A percentile compares a stretch with the other conserved stretches of the same genome.
Evolutionary conservation across 495 filamentous ascomycete species (phyloP).

Genomic region (Trichoderma gamsii): DNA sequence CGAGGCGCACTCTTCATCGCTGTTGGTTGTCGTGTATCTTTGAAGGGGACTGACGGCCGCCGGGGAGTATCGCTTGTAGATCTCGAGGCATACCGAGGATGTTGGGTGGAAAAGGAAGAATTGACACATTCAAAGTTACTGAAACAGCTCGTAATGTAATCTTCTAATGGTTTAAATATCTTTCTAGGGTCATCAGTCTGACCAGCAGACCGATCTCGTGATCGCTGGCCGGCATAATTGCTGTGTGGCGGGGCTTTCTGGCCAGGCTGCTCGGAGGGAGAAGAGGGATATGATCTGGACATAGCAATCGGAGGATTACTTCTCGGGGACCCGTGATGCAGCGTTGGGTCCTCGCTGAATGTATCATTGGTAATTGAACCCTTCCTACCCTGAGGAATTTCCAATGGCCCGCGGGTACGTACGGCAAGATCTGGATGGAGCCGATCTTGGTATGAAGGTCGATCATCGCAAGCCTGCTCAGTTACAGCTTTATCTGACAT

Average conservation of each 20-base stretch:
- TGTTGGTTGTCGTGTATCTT: constrained; percentile 21
- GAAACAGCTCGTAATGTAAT: constrained; percentile 65
- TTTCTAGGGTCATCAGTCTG: constrained; percentile 28
- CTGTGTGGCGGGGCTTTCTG: background rate
- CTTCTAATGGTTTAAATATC: constrained; percentile 68
- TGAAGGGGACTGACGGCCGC: constrained; percentile 17
- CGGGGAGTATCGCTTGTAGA: constrained; percentile 17
- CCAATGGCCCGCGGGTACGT: background rate
- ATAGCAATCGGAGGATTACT: constrained; percentile 24
- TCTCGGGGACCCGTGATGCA: constrained; percentile 24
- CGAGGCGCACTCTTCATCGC: constrained; percentile 19
- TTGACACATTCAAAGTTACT: constrained; percentile 67
- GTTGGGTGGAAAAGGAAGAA: constrained; percentile 54
- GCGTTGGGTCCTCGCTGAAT: constrained; percentile 14
- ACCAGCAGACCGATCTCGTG: constrained; percentile 2
- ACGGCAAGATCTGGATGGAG: background rate
- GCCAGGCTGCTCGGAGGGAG: constrained; percentile 32
- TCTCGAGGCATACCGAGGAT: constrained; percentile 26
- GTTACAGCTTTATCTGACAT: background rate
- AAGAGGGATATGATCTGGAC: constrained; percentile 34
- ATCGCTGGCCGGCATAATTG: background rate
- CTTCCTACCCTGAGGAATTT: background rate
- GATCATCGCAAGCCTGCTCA: background rate
- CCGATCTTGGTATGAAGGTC: background rate
- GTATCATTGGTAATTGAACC: background rate